Conservation (phyloP, 352 stramenopile species). For the Phytophthora macrochlamydospora region DNA sequence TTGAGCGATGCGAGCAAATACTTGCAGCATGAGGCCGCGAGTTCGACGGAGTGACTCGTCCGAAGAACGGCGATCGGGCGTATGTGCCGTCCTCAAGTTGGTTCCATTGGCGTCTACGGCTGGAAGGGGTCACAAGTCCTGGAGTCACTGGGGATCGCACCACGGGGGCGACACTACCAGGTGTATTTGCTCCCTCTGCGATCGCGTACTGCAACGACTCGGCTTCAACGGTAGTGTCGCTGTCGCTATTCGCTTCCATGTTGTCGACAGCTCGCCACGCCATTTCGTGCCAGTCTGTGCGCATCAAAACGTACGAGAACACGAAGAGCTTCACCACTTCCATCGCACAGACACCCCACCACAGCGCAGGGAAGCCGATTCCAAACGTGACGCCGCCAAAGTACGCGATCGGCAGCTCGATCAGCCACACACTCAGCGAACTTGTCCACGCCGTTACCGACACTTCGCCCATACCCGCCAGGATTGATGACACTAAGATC, state of each 20-base stretch:
- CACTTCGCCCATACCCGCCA: conserved; percentile 42
- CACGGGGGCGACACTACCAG: conserved; percentile 27
- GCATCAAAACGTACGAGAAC: conserved; percentile 23
- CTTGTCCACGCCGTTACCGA: conserved; percentile 35
- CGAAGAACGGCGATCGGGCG: conserved; percentile 5
- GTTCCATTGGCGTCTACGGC: conserved; percentile 41
- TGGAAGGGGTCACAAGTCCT: conserved; percentile 41
- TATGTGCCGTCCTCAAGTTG: conserved; percentile 27
- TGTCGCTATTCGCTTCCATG: conserved; percentile 32
- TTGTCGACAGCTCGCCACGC: conserved; percentile 19
- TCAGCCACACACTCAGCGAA: conserved; percentile 37
- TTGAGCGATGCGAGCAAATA: neutral
- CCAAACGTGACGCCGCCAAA: conserved; percentile 32
- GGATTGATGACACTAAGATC: conserved; percentile 32
- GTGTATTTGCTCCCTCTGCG: conserved; percentile 43
- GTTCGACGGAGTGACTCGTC: neutral
- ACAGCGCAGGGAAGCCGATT: conserved; percentile 40
- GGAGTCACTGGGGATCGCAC: conserved; percentile 40
- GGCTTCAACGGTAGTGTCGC: conserved; percentile 20
- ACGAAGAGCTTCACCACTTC: conserved; percentile 30
- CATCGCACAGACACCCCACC: conserved; percentile 30
- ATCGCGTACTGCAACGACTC: conserved; percentile 28
- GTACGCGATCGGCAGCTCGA: conserved; percentile 45
- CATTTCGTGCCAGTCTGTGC: conserved; percentile 33
- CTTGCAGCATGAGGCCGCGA: neutral